phyloP scores from a whole-genome alignment of 176 grass and related monocot genomes.

The Oryza longistaminata region DNA sequence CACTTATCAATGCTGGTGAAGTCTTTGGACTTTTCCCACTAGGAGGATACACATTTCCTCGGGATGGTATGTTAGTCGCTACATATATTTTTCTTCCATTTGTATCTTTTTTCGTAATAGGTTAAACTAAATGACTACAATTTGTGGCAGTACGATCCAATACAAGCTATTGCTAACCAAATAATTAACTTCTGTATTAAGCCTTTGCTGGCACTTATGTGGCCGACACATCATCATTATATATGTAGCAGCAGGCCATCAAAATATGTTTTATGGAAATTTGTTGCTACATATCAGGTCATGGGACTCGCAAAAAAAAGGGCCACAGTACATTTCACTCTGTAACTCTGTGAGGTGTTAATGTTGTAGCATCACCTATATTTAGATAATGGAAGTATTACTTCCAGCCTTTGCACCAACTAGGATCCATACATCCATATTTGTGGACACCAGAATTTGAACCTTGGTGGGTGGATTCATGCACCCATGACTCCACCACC shows the following conservation, averaged over 20 bases:
- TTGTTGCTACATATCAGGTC: neutral
- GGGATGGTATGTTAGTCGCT: conserved; percentile 61
- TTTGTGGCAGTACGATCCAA: conserved; percentile 3
- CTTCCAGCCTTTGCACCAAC: no score
- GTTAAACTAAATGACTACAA: conserved; percentile 8
- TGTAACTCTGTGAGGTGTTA: conserved; percentile 1
- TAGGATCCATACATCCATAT: no score
- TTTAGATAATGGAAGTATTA: no score
- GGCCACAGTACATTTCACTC: neutral
- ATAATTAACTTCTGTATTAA: conserved; percentile 5
- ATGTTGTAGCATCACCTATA: neutral
- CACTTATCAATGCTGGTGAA: conserved; percentile 91
- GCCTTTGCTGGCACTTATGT: conserved; percentile 10
- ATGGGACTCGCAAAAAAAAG: no score
- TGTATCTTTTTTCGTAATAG: neutral
- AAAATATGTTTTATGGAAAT: neutral
- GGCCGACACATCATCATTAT: neutral
- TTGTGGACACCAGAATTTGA: no score
- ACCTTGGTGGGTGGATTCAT: no score
- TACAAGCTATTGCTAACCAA: neutral
- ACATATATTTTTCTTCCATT: conserved; percentile 4
- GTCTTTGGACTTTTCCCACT: conserved; percentile 84
- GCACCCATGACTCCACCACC: no score
- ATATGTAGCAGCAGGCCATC: neutral
- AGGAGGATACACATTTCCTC: conserved; percentile 56